These are phyloP conservation scores for Leptodermis oblonga DNA, from an alignment of 257 asterid genomes.

Conservation along the genomic window DNA sequence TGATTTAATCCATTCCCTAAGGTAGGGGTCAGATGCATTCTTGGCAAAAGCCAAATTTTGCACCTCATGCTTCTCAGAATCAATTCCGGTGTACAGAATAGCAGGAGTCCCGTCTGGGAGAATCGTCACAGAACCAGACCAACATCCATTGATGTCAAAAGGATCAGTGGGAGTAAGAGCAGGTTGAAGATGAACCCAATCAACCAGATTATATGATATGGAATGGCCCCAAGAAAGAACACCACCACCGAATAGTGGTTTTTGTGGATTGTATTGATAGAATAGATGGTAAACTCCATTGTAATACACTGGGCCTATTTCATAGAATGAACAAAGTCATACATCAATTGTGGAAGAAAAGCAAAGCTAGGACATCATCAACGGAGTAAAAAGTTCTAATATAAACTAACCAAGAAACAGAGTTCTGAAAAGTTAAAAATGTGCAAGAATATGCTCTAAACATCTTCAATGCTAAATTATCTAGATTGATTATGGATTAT, in stretches of 20 bases:
- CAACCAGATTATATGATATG: conserved; percentile 60
- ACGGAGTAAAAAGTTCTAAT: too few species aligned
- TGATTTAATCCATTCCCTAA: conserved; percentile 62
- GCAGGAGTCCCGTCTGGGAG: conserved; percentile 62
- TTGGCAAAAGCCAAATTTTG: conserved; percentile 68
- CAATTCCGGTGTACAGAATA: conserved; percentile 69
- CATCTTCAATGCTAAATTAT: too few species aligned
- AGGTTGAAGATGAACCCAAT: conserved; percentile 51
- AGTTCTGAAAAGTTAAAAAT: too few species aligned
- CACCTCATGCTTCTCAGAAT: conserved; percentile 40
- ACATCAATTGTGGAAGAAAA: neutral
- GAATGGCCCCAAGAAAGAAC: conserved; percentile 76
- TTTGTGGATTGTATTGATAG: conserved; percentile 81
- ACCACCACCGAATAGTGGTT: conserved; percentile 60
- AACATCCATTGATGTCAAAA: conserved; percentile 56
- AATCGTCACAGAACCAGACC: conserved; percentile 82
- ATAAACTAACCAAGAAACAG: too few species aligned
- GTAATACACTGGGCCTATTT: conserved; percentile 72
- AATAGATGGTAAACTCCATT: conserved; percentile 79
- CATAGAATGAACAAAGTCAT: neutral
- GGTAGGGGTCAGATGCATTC: conserved; percentile 53
- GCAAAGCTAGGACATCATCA: neutral
- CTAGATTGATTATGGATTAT: too few species aligned
- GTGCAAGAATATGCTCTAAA: too few species aligned
- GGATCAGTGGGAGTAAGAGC: conserved; percentile 69